Percentiles rank a stretch among this genome's conserved stretches.
These are phyloP conservation scores for Mangifera indica DNA, from an alignment of 345 rosid species.

Conservation along the genomic window DNA sequence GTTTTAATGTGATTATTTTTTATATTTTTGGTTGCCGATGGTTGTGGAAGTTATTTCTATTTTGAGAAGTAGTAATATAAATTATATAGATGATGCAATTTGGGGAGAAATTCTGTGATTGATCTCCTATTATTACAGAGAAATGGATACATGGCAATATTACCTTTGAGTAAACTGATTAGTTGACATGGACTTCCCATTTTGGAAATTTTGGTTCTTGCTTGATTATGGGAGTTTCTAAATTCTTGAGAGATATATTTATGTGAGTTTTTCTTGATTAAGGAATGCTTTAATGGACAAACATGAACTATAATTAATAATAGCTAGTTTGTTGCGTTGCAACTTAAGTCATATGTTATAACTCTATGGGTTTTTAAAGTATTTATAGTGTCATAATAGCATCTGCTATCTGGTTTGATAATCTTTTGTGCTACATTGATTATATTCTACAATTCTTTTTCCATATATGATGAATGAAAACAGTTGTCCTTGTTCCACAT, in stretches of 20 bases:
- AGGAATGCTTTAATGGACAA: background rate
- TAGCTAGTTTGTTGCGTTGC: background rate
- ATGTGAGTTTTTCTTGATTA: background rate
- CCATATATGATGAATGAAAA: background rate
- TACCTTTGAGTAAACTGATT: slow-evolving; percentile 2
- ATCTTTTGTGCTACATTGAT: background rate
- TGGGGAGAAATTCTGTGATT: background rate
- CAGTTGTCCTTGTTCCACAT: background rate
- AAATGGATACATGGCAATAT: background rate
- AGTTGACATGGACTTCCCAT: background rate
- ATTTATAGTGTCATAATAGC: background rate
- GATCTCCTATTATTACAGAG: background rate
- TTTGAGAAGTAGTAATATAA: background rate
- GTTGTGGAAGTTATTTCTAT: background rate
- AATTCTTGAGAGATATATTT: slow-evolving; percentile 1
- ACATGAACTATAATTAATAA: background rate
- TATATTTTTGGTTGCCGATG: slow-evolving; percentile 3
- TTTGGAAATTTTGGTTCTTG: background rate
- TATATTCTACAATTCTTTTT: background rate
- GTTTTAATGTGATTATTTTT: background rate
- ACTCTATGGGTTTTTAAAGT: background rate
- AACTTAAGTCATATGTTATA: slow-evolving; percentile 1
- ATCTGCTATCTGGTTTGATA: background rate
- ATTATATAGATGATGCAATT: slow-evolving; percentile 7
- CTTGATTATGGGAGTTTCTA: background rate